Base-by-base conservation (phyloP, 164 flowering plant species). In the Euptelea pleiosperma region DNA sequence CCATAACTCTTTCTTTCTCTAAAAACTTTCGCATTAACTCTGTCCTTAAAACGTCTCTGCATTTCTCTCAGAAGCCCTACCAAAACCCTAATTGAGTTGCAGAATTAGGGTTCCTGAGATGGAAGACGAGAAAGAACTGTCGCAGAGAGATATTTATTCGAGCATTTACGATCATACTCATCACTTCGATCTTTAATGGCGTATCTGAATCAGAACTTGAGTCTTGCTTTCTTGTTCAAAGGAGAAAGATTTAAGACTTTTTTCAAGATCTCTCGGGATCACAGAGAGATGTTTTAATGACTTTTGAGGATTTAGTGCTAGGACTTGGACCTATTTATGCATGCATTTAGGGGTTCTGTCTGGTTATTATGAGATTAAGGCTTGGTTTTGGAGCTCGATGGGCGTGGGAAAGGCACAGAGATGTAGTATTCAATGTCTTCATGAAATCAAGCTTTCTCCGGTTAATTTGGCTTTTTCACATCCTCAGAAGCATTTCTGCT, bases 401-500 rank as follows among this genome's bases (percentile, higher is more conserved):
- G 73, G 74, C 24, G 72, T 48, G 58, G 75, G 58, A 2, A 71
- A 70, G 46, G 70, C 51, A 4, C 60, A 65, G 69, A 58, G 65
- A 57, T 59, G 49, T 53, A 68, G 66, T 57, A 8, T 66, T 44
- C 8, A 9, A n/a, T n/a, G n/a, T n/a, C n/a, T n/a, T 65, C 30
- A 42, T 19, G 41, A 55, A 31, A 16, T 55, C 1, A 35, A 52
- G 37, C 45, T 54, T 19, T 41, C 29, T 33, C 8, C 61, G 50
- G 63, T 57, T 18, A 74, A 76, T 63, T 55, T 69, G 64, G 66
- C 71, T 67, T 61, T 69, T 65, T 52, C 64, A 48, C 71, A 63
- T 46, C 56, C 25, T 48, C 70, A 65, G 60, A 72, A 70, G 73
- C 71, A 72, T 24, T 57, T 37, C 52, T 40, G 62, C 40, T 70